phyloP scores from a whole-genome alignment of 2,329 filamentous ascomycete genomes.

The Fragosphaeria purpurea region DNA sequence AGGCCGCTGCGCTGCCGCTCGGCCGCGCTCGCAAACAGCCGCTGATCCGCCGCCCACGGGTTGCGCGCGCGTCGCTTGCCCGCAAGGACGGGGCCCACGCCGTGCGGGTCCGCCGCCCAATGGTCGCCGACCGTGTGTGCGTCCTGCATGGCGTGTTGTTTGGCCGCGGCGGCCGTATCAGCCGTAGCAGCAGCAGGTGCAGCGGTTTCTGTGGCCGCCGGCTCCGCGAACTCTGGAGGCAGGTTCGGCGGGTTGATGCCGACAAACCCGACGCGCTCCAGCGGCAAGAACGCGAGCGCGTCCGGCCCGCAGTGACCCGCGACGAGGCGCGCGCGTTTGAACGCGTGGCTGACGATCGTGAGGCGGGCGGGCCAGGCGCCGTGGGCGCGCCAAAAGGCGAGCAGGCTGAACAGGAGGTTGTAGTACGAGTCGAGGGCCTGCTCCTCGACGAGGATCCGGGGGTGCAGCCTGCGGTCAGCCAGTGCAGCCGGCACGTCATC shows the following conservation, averaged over 20 bases:
- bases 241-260: constrained; percentile 52
- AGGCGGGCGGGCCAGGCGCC: constrained; percentile 45
- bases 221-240: constrained; percentile 24
- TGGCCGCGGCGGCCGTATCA: constrained; percentile 12
- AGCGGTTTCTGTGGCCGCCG: neutral
- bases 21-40: constrained; percentile 29
- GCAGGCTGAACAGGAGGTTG: constrained; percentile 69
- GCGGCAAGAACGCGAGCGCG: constrained; percentile 45
- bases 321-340: constrained; percentile 55
- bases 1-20: constrained; percentile 28
- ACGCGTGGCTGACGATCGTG: constrained; percentile 58
- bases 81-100: constrained; percentile 32
- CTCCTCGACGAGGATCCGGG: constrained; percentile 52
- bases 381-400: constrained; percentile 43
- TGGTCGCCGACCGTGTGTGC: constrained; percentile 32
- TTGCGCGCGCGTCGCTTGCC: constrained; percentile 41
- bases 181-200: neutral
- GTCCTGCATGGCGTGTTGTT: constrained; percentile 31
- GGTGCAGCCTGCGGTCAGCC: constrained; percentile 17
- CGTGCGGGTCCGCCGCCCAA: constrained; percentile 45
- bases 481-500: constrained; percentile 10
- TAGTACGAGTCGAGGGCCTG: constrained; percentile 76
- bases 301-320: constrained; percentile 46
- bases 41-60: constrained; percentile 35
- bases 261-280: constrained; percentile 37